Percentiles rank a stretch among this genome's conserved stretches.
phyloP scores from a whole-genome alignment of 352 stramenopile species.

The Globisporangium barbulae region DNA sequence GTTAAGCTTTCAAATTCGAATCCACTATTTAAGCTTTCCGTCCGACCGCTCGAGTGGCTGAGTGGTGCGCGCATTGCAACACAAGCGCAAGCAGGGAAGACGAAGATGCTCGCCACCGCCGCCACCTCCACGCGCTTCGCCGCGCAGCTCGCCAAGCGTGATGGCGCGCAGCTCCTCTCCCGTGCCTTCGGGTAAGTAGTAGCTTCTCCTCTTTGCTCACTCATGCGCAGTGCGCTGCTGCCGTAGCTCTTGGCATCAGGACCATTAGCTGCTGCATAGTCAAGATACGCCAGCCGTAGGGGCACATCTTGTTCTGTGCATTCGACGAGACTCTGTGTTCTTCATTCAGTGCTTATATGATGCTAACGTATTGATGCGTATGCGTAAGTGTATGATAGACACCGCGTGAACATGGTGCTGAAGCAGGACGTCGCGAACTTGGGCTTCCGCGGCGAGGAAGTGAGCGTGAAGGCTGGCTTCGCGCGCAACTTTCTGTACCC shows the following conservation, averaged over 20 bases:
- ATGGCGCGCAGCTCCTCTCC: constrained; percentile 37
- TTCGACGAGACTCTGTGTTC: not conserved
- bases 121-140: constrained; percentile 8
- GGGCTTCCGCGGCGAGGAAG: constrained; percentile 88
- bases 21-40: not conserved
- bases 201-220: not conserved
- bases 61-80: constrained; percentile 3
- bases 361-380: not conserved
- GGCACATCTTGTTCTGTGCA: not conserved
- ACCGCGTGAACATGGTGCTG: constrained; percentile 84
- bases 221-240: not conserved
- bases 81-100: not conserved
- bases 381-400: constrained; percentile 26
- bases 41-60: not conserved
- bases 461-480: constrained; percentile 92
- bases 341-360: not conserved
- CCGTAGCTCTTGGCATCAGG: not conserved
- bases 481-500: constrained; percentile 94
- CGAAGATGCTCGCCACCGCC: constrained; percentile 13
- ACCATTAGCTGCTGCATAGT: not conserved
- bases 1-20: not conserved
- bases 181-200: constrained; percentile 63
- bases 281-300: not conserved
- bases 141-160: constrained; percentile 28
- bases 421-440: constrained; percentile 83